Conservation (phyloP, 2,329 filamentous ascomycete species). For the Talaromyces islandicus region DNA sequence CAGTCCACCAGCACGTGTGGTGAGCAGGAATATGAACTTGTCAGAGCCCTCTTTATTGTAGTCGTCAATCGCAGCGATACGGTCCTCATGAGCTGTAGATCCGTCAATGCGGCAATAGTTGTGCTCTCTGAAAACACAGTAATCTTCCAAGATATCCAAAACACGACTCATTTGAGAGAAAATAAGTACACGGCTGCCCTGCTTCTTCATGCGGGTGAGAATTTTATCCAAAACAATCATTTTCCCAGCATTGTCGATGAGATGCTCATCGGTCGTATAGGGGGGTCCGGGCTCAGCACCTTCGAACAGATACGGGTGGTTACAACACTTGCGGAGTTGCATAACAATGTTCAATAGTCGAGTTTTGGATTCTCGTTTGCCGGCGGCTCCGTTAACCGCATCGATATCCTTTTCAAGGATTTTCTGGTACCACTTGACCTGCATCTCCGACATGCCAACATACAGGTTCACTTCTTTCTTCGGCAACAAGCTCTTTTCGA, state of each 20-base stretch:
- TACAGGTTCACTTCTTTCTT: slow-evolving; percentile 98
- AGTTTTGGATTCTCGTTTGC: slow-evolving; percentile 96
- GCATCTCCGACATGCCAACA: slow-evolving; percentile 98
- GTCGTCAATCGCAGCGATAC: slow-evolving; percentile 94
- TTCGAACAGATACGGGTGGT: slow-evolving; percentile 96
- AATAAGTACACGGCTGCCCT: slow-evolving; percentile 93
- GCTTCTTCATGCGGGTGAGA: slow-evolving; percentile 70
- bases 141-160: slow-evolving; percentile 94
- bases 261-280: slow-evolving; percentile 95
- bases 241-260: slow-evolving; percentile 89
- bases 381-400: slow-evolving; percentile 91
- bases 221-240: slow-evolving; percentile 97
- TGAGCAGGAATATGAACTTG: slow-evolving; percentile 93
- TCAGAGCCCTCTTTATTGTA: slow-evolving; percentile 96
- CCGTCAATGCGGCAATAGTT: slow-evolving; percentile 98
- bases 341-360: slow-evolving; percentile 97
- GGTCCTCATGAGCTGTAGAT: slow-evolving; percentile 92
- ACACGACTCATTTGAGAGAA: slow-evolving; percentile 99
- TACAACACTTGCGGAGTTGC: slow-evolving; percentile 98
- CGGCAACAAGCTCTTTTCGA: slow-evolving; percentile 93
- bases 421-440: slow-evolving; percentile 98
- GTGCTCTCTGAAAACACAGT: slow-evolving; percentile 91
- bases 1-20: slow-evolving; percentile 88
- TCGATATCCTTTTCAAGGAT: slow-evolving; percentile 99
- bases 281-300: slow-evolving; percentile 94